phyloP scores from a whole-genome alignment of 768 basidiomycete species.

The Rhodosporidiobolus odoratus region DNA sequence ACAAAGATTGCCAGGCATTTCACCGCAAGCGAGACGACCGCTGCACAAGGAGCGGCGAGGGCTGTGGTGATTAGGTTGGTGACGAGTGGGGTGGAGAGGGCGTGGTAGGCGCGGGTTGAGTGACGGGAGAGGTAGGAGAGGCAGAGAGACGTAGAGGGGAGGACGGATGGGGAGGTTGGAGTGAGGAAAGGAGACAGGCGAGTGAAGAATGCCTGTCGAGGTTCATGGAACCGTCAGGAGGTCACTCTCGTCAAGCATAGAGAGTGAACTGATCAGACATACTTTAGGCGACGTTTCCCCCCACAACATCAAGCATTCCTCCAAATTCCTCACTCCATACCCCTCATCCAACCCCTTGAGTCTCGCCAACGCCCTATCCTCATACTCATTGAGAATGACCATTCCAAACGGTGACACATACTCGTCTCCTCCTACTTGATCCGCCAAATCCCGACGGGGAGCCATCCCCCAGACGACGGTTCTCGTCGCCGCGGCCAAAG shows the following conservation, averaged over 20 bases:
- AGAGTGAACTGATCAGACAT: neutral
- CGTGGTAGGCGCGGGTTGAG: constrained; percentile 31
- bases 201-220: constrained; percentile 26
- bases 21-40: constrained; percentile 34
- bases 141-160: constrained; percentile 27
- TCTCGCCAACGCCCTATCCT: constrained; percentile 20
- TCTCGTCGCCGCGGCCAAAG: constrained; percentile 13
- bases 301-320: constrained; percentile 33
- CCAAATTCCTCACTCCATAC: constrained; percentile 31
- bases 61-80: constrained; percentile 39
- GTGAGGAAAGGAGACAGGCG: constrained; percentile 12
- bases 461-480: constrained; percentile 36
- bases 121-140: constrained; percentile 33
- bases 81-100: constrained; percentile 28
- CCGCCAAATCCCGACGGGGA: neutral
- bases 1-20: constrained; percentile 38
- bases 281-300: constrained; percentile 29
- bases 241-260: neutral
- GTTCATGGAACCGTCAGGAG: neutral
- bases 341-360: constrained; percentile 30
- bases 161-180: constrained; percentile 9
- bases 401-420: constrained; percentile 20
- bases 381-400: constrained; percentile 28
- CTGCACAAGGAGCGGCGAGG: constrained; percentile 41
- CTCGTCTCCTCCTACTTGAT: constrained; percentile 8